These are phyloP conservation scores for Pseudopediastrum boryanum DNA, from an alignment of 139 green algal genomes.

Conservation along the genomic window DNA sequence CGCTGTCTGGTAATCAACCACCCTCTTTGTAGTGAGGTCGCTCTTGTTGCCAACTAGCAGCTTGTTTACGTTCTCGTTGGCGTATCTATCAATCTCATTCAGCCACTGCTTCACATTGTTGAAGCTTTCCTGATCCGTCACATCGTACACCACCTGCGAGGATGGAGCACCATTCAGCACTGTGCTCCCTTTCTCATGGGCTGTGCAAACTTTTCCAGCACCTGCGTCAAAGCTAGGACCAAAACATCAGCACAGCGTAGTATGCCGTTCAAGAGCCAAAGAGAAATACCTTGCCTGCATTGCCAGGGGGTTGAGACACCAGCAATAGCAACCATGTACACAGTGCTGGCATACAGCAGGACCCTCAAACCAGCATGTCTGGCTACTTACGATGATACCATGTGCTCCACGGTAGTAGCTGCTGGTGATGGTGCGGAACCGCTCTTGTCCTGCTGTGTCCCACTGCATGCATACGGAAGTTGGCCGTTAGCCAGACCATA, in stretches of 20 bases:
- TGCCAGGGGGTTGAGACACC: too few species aligned
- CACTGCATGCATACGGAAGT: constrained; percentile 74
- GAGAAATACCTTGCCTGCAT: too few species aligned
- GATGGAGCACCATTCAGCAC: too few species aligned
- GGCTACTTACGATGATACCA: constrained; percentile 91
- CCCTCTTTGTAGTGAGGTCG: constrained; percentile 96
- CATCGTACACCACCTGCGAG: constrained; percentile 96
- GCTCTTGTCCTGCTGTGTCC: constrained; percentile 99
- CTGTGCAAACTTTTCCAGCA: too few species aligned
- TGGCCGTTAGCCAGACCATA: not conserved
- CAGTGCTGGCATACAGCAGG: too few species aligned
- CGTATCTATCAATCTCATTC: constrained; percentile 99
- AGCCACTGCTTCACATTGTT: constrained; percentile 99
- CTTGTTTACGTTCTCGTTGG: constrained; percentile 99
- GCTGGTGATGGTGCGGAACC: constrained; percentile 98
- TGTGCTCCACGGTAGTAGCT: constrained; percentile 98
- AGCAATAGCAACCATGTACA: too few species aligned
- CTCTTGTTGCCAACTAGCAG: constrained; percentile 99
- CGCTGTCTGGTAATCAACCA: constrained; percentile 93
- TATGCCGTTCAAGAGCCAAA: too few species aligned
- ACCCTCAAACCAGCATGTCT: too few species aligned
- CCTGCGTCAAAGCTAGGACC: too few species aligned
- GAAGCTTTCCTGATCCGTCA: constrained; percentile 98
- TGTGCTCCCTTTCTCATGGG: too few species aligned
- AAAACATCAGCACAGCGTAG: too few species aligned